Conservation (phyloP, 192 early-diverging fungal genomes). For the Coemansia sp. region DNA sequence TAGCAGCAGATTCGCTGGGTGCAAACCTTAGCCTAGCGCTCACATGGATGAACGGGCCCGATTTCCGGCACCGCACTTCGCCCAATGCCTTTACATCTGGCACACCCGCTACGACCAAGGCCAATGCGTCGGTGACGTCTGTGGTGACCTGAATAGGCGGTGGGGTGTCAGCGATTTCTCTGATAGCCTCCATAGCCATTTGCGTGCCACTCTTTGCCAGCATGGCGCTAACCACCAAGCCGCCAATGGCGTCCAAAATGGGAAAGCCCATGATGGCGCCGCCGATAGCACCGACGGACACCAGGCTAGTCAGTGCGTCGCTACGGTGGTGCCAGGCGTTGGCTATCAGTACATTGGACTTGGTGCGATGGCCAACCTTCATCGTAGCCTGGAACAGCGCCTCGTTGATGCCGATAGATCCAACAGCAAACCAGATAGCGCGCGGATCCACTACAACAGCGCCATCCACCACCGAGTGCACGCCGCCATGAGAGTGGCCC, state of each 20-base stretch:
- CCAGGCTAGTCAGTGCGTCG: slow-evolving; percentile 69
- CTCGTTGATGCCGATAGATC: slow-evolving; percentile 74
- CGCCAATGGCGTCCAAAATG: slow-evolving; percentile 73
- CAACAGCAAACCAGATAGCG: slow-evolving; percentile 70
- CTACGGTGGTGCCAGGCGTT: slow-evolving; percentile 89
- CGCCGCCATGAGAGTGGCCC: slow-evolving; percentile 28
- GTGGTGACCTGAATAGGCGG: slow-evolving; percentile 24
- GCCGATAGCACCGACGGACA: slow-evolving; percentile 71
- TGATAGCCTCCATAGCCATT: slow-evolving; percentile 53
- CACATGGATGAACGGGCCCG: slow-evolving; percentile 44
- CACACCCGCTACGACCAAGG: background rate
- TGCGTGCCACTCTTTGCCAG: slow-evolving; percentile 62
- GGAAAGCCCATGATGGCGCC: slow-evolving; percentile 70
- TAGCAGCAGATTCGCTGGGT: slow-evolving; percentile 14
- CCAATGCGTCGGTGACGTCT: slow-evolving; percentile 25
- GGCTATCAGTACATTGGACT: slow-evolving; percentile 72
- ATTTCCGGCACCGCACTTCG: slow-evolving; percentile 40
- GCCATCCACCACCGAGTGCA: slow-evolving; percentile 27
- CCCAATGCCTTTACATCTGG: slow-evolving; percentile 10
- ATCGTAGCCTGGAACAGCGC: slow-evolving; percentile 70
- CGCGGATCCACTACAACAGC: slow-evolving; percentile 55
- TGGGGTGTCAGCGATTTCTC: slow-evolving; percentile 57
- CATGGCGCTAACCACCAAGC: slow-evolving; percentile 70
- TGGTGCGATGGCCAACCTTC: slow-evolving; percentile 60
- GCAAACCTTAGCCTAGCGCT: slow-evolving; percentile 22